Conservation (phyloP, 805 yeast species). For the Schizosaccharomyces osmophilus region DNA sequence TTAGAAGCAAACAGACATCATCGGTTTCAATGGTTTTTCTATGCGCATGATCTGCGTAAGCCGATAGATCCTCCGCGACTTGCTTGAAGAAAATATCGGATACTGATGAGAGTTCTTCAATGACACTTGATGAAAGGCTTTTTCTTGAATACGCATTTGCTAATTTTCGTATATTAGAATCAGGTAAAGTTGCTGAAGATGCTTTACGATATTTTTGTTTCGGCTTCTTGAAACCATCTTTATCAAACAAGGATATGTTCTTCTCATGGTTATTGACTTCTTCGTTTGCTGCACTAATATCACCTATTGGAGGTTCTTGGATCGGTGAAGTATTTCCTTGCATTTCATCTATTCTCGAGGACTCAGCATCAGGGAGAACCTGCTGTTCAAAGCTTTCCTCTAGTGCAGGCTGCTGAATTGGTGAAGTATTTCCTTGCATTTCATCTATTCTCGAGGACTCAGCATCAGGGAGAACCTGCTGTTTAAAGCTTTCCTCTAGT, state of each 20-base stretch:
- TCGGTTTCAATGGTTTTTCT: constrained; percentile 12
- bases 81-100: constrained; percentile 12
- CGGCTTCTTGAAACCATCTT: background rate
- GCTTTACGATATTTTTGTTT: background rate
- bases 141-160: background rate
- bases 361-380: no score
- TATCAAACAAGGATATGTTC: background rate
- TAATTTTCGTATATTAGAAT: constrained; percentile 5
- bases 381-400: no score
- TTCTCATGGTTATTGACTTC: background rate
- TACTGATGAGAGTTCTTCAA: background rate
- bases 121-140: background rate
- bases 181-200: background rate
- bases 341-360: no score
- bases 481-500: no score
- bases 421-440: no score
- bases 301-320: no score
- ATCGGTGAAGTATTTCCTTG: no score
- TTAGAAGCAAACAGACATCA: constrained; percentile 12
- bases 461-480: no score
- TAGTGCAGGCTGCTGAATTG: no score
- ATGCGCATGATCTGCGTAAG: constrained; percentile 15
- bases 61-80: constrained; percentile 11
- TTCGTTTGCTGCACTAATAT: no score
- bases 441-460: no score